Conservation (phyloP, 2,329 filamentous ascomycete species). For the Claviceps purpurea region DNA sequence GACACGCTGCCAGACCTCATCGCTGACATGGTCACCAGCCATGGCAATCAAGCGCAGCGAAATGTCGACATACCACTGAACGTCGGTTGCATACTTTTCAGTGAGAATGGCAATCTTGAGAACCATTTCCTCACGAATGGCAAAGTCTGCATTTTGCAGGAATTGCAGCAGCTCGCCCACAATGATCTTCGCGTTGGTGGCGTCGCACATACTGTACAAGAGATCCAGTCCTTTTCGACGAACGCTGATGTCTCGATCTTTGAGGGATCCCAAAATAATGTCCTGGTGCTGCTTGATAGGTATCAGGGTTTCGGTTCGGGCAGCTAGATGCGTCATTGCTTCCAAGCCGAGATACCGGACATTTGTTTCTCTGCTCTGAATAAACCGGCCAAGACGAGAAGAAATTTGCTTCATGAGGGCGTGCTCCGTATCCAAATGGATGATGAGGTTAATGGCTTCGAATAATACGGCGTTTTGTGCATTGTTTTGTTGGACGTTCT, state of each 20-base stretch:
- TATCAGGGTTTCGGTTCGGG: slow-evolving; percentile 82
- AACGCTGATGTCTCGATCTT: slow-evolving; percentile 94
- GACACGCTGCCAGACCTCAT: slow-evolving; percentile 97
- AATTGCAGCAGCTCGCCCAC: slow-evolving; percentile 90
- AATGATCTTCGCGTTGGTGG: slow-evolving; percentile 83
- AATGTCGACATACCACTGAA: slow-evolving; percentile 99
- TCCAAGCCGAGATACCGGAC: slow-evolving; percentile 91
- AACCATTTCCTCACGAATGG: slow-evolving; percentile 98
- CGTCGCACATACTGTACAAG: slow-evolving; percentile 98
- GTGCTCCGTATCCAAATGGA: slow-evolving; percentile 91
- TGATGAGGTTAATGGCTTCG: slow-evolving; percentile 96
- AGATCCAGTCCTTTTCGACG: slow-evolving; percentile 89
- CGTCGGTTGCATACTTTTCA: slow-evolving; percentile 95
- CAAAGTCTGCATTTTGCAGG: slow-evolving; percentile 91
- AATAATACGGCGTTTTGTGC: slow-evolving; percentile 96
- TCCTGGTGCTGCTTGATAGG: slow-evolving; percentile 97
- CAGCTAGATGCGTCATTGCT: slow-evolving; percentile 95
- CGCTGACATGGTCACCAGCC: slow-evolving; percentile 95
- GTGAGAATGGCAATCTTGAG: slow-evolving; percentile 97
- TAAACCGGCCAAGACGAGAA: slow-evolving; percentile 79
- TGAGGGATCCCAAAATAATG: slow-evolving; percentile 85
- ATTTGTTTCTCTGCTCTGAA: slow-evolving; percentile 92
- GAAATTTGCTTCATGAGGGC: slow-evolving; percentile 95
- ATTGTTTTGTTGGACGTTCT: slow-evolving; percentile 99
- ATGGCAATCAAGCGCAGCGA: slow-evolving; percentile 87